Conservation (phyloP, 805 yeast species). For the Candida ovalis region DNA sequence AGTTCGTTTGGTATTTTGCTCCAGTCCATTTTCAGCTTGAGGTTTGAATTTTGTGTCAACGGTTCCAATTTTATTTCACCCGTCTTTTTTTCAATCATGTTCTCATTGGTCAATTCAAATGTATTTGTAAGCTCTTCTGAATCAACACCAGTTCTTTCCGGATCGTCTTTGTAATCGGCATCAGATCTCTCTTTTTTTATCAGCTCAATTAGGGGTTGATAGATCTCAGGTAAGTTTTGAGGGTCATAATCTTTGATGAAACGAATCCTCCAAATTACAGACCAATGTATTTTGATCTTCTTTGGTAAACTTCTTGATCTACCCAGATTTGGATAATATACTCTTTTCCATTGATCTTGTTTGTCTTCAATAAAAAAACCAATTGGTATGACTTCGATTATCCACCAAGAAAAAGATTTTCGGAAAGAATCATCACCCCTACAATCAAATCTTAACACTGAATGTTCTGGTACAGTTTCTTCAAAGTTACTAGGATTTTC, state of each 20-base stretch:
- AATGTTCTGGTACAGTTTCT: conserved; percentile 19
- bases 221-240: conserved; percentile 36
- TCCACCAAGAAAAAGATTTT: conserved; percentile 51
- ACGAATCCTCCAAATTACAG: conserved; percentile 53
- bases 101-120: conserved; percentile 14
- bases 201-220: conserved; percentile 19
- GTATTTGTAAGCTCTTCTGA: too few relatives aligned
- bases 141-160: background rate
- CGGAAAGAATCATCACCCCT: conserved; percentile 32
- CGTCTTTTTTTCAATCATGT: conserved; percentile 16
- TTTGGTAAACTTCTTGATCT: conserved; percentile 46
- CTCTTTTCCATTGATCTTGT: conserved; percentile 47
- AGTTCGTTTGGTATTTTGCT: conserved; percentile 33
- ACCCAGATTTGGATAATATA: conserved; percentile 56
- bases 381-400: conserved; percentile 56
- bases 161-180: too few relatives aligned
- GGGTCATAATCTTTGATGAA: conserved; percentile 45
- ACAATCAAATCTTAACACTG: conserved; percentile 33
- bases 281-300: conserved; percentile 53
- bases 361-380: conserved; percentile 46
- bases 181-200: conserved; percentile 2
- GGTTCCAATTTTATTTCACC: conserved; percentile 15
- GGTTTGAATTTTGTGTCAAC: conserved; percentile 4
- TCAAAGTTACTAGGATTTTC: conserved; percentile 10
- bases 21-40: conserved; percentile 29